Conservation (phyloP, 805 yeast species). For the Saccharomycopsis vini region DNA sequence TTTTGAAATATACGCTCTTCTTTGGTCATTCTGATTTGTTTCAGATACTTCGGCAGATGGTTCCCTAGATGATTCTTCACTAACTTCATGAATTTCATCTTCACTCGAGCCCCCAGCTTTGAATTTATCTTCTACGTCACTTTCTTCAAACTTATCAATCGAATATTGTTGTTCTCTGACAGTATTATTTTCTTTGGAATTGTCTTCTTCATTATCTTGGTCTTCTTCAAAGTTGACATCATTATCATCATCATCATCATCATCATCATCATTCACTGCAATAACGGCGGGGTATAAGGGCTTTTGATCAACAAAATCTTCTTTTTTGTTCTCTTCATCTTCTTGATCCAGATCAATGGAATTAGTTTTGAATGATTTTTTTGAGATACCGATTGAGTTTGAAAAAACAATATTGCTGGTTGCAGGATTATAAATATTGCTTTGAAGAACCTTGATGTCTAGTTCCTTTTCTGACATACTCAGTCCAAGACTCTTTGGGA, state of each 20-base stretch:
- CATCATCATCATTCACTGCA: not conserved
- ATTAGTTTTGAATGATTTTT: not conserved
- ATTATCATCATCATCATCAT: constrained; percentile 5
- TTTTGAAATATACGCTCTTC: too few relatives aligned
- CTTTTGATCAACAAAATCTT: not conserved
- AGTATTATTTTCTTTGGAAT: not conserved
- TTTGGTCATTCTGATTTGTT: too few relatives aligned
- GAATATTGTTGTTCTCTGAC: not conserved
- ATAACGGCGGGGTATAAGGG: not conserved
- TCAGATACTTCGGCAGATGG: not conserved
- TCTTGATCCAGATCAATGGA: constrained; percentile 9
- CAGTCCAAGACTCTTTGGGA: too few relatives aligned
- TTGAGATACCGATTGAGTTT: not conserved
- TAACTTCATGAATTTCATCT: not conserved
- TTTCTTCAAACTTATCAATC: too few relatives aligned
- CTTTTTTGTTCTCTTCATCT: not conserved
- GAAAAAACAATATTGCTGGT: constrained; percentile 2
- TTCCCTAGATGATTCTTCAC: not conserved
- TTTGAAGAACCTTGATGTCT: constrained; percentile 14
- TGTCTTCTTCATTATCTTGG: not conserved
- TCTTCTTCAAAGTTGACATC: not conserved
- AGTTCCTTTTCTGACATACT: too few relatives aligned
- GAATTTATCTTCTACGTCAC: not conserved
- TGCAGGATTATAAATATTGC: constrained; percentile 7
- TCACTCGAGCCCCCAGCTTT: not conserved